A percentile compares a stretch with the other conserved stretches of the same genome.
phyloP scores from a whole-genome alignment of 345 rosid genomes.

The Citropsis articulata region DNA sequence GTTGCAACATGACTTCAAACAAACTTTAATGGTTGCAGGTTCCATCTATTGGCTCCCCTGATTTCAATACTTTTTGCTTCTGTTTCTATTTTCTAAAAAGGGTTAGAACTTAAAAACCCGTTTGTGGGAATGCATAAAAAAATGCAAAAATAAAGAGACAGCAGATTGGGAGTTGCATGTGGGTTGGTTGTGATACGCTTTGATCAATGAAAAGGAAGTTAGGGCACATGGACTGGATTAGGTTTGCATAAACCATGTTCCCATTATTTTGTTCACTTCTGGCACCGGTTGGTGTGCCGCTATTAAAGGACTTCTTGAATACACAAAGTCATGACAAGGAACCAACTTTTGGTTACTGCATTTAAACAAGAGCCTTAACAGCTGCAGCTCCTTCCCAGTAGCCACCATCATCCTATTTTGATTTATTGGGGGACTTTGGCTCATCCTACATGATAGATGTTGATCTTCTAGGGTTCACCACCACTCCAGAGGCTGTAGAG shows the following conservation, averaged over 20 bases:
- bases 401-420: not conserved
- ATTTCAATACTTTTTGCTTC: not conserved
- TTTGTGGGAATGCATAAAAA: not conserved
- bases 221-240: conserved; percentile 18
- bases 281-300: conserved; percentile 12
- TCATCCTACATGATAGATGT: no score
- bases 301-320: not conserved
- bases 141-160: not conserved
- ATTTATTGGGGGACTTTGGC: no score
- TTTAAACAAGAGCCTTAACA: not conserved
- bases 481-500: no score
- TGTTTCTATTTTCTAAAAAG: not conserved
- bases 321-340: not conserved
- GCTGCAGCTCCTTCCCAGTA: not conserved
- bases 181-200: conserved; percentile 2
- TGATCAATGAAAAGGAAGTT: not conserved
- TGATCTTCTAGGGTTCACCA: no score
- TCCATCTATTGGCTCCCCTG: not conserved
- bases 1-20: not conserved
- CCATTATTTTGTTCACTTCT: not conserved
- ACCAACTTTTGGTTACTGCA: not conserved
- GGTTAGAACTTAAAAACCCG: not conserved
- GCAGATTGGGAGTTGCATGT: conserved; percentile 6
- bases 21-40: not conserved
- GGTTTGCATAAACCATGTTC: conserved; percentile 6